A percentile compares a stretch with the other conserved stretches of the same genome.
Conservation (phyloP, 768 basidiomycete species). For the Neoboletus brunneissimus region DNA sequence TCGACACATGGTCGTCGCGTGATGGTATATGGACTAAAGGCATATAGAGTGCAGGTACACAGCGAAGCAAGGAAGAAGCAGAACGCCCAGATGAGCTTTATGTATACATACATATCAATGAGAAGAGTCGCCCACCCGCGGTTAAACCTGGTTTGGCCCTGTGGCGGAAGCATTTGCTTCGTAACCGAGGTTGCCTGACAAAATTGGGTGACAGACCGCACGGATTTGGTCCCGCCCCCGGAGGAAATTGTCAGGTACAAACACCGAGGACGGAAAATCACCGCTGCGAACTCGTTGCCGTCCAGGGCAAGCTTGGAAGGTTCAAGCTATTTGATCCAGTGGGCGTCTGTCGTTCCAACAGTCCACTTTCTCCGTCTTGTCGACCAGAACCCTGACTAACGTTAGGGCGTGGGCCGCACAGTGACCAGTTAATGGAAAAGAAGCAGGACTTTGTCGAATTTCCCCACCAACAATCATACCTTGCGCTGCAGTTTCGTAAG, state of each 20-base stretch:
- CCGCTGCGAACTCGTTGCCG: background rate
- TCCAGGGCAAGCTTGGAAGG: background rate
- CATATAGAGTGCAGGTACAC: slow-evolving; percentile 48
- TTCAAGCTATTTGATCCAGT: background rate
- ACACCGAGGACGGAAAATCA: no score
- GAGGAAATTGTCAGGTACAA: no score
- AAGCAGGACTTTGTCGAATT: slow-evolving; percentile 5
- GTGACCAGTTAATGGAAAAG: slow-evolving; percentile 11
- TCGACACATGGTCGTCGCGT: slow-evolving; percentile 62
- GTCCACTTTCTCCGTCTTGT: background rate
- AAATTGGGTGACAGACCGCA: slow-evolving; percentile 15
- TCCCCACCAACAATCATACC: slow-evolving; percentile 4
- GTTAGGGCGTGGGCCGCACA: slow-evolving; percentile 16
- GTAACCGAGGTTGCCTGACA: slow-evolving; percentile 25
- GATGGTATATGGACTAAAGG: slow-evolving; percentile 67
- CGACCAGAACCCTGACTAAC: slow-evolving; percentile 8
- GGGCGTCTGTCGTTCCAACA: background rate
- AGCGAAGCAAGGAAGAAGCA: slow-evolving; percentile 3
- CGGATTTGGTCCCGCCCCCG: background rate
- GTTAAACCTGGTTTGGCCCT: slow-evolving; percentile 8
- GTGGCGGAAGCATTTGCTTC: slow-evolving; percentile 20
- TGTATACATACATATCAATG: slow-evolving; percentile 18
- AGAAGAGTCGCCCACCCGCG: slow-evolving; percentile 8
- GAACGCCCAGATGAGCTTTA: slow-evolving; percentile 16
- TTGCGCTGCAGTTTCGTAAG: slow-evolving; percentile 11